Base-by-base conservation (phyloP, 2,329 filamentous ascomycete species). In the Diaporthe caulivora region DNA sequence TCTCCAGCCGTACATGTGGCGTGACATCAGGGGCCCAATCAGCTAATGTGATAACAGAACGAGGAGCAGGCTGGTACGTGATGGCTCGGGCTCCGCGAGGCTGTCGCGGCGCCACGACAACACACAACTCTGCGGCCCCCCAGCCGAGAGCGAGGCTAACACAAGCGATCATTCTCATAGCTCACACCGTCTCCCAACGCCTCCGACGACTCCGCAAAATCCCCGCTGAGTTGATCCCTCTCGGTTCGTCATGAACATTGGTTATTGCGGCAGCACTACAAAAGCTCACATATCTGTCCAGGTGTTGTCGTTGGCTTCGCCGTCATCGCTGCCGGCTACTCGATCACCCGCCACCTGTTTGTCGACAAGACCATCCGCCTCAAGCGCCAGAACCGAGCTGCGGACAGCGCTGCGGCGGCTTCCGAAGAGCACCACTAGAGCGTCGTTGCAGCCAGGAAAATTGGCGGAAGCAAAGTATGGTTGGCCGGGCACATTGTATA, bases 121-220 rank as follows among this genome's bases (percentile, higher is more conserved):
- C 10, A 40, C 49, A 24, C n/a, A 47, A 18, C 21, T 31, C 29
- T n/a, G 21, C 17, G 44, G 34, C 37, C 26, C 58, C 26, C 17
- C 29, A 31, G 49, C 51, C 55, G 55, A 72, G 49, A 34, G 24
- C 40, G 34, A 74, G 49, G 44, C 71, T 75, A 53, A 75, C 58
- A 49, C 40, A 55, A 53, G 17, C 31, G 21, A 53, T 47, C 40
- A 51, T n/a, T 72, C 37, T 40, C 76, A 78, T 79, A 99, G 97
- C 95, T 83, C 97, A 98, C 88, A 98, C 96, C 80, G 92, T 98
- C 85, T 98, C 96, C 78, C 97, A 98, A 89, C 94, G 96, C 83
- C 89, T 99, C 80, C 94, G 95, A 83, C 93, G 92, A 83, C 89
- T 98, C 82, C 95, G 93, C 90, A 92, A 92, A 86, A 93, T 98